These are phyloP conservation scores for Xylaria castorea DNA, from an alignment of 495 filamentous ascomycete genomes.

Conservation along the genomic window DNA sequence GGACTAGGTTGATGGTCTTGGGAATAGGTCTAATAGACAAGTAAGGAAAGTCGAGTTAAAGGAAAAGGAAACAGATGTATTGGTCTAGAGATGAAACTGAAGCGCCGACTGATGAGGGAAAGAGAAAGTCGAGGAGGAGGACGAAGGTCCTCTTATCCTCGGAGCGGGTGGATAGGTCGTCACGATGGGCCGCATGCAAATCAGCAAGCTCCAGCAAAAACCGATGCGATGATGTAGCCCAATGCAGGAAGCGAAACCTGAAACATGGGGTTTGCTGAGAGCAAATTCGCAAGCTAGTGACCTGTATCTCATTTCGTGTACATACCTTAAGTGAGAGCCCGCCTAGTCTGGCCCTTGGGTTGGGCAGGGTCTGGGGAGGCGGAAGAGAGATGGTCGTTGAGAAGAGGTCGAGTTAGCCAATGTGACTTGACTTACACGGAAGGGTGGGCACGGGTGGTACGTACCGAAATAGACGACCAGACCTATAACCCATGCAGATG, in stretches of 20 bases:
- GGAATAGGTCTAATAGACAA: slow-evolving; percentile 40
- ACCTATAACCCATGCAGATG: background rate
- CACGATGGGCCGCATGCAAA: slow-evolving; percentile 40
- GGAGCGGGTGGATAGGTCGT: slow-evolving; percentile 33
- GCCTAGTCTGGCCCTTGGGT: slow-evolving; percentile 30
- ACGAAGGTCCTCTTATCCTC: slow-evolving; percentile 43
- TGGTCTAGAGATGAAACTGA: slow-evolving; percentile 44
- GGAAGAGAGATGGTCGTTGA: slow-evolving; percentile 5
- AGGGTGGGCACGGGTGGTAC: slow-evolving; percentile 26
- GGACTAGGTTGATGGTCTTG: slow-evolving; percentile 31
- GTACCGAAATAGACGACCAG: slow-evolving; percentile 33
- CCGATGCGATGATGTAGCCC: slow-evolving; percentile 37
- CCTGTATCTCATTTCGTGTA: slow-evolving; percentile 30
- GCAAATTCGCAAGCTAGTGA: slow-evolving; percentile 20
- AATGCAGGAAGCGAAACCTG: slow-evolving; percentile 40
- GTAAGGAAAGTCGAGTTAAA: slow-evolving; percentile 28
- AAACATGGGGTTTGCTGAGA: slow-evolving; percentile 41
- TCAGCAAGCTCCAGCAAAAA: slow-evolving; percentile 32
- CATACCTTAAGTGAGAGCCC: slow-evolving; percentile 20
- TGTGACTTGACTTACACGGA: slow-evolving; percentile 9
- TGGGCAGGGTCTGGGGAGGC: slow-evolving; percentile 26
- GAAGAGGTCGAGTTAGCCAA: slow-evolving; percentile 9
- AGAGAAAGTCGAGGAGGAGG: slow-evolving; percentile 33
- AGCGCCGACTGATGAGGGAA: slow-evolving; percentile 36
- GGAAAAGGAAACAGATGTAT: slow-evolving; percentile 39